These are phyloP conservation scores for Syncephalastrum monosporum DNA, from an alignment of 371 early-diverging fungal species.

Conservation along the genomic window DNA sequence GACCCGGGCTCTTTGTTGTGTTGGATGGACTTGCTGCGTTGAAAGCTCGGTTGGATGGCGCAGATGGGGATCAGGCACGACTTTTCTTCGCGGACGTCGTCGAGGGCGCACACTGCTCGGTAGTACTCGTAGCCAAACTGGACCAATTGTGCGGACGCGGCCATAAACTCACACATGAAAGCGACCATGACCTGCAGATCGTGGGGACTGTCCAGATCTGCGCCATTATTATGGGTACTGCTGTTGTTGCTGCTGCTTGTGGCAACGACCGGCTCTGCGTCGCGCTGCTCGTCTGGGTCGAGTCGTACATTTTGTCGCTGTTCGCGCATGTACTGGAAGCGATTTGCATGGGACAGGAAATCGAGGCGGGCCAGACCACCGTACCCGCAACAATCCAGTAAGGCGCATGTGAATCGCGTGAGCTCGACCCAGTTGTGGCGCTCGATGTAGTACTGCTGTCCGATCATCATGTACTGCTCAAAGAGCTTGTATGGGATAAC, in stretches of 20 bases:
- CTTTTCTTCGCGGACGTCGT: constrained; percentile 29
- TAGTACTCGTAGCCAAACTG: constrained; percentile 44
- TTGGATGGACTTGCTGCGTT: neutral
- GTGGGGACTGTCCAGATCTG: constrained; percentile 2
- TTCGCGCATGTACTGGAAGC: constrained; percentile 39
- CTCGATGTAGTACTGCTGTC: constrained; percentile 44
- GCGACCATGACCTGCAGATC: constrained; percentile 22
- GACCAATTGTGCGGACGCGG: constrained; percentile 35
- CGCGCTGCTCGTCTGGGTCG: constrained; percentile 18
- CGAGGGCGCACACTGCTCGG: constrained; percentile 36
- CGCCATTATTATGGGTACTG: neutral
- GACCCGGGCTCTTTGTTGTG: neutral
- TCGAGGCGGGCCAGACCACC: constrained; percentile 28
- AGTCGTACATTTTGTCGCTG: constrained; percentile 31
- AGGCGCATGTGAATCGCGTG: constrained; percentile 34
- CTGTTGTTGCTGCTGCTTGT: neutral
- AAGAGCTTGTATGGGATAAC: constrained; percentile 36
- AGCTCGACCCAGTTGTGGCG: constrained; percentile 36
- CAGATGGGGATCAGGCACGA: constrained; percentile 47
- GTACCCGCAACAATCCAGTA: constrained; percentile 45
- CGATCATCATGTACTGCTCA: constrained; percentile 42
- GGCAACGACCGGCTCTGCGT: neutral
- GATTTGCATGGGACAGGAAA: constrained; percentile 27
- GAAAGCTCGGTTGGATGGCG: constrained; percentile 28
- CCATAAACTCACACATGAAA: constrained; percentile 48